These are phyloP conservation scores for Rehmannia glutinosa DNA, from an alignment of 257 asterid species.

Conservation along the genomic window DNA sequence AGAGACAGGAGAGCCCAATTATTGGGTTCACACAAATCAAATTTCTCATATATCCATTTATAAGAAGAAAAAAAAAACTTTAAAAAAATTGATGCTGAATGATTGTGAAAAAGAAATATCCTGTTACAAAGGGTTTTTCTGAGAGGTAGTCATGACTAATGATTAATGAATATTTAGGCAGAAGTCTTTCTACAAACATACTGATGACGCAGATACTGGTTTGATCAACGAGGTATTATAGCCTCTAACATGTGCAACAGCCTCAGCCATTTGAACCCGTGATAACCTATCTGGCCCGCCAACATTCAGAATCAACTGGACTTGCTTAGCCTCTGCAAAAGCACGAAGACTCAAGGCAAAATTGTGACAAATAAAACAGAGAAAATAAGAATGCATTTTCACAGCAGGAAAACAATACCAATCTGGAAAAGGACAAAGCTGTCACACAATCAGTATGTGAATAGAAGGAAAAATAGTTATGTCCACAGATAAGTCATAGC, in stretches of 20 bases:
- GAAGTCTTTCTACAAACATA: constrained; percentile 25
- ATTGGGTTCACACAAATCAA: background rate
- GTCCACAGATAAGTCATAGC: background rate
- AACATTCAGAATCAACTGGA: constrained; percentile 64
- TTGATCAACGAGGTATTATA: constrained; percentile 64
- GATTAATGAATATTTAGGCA: background rate
- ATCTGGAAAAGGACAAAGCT: background rate
- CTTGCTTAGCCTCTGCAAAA: constrained; percentile 51
- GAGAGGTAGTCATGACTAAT: background rate
- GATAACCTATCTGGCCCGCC: constrained; percentile 92
- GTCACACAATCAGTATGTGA: too few relatives aligned
- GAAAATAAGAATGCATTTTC: background rate
- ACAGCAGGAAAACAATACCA: background rate
- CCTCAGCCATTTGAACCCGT: constrained; percentile 97
- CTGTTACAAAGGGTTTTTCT: background rate
- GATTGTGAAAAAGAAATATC: background rate
- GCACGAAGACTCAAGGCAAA: constrained; percentile 6
- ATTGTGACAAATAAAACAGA: too few relatives aligned
- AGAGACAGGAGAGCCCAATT: background rate
- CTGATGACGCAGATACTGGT: constrained; percentile 78
- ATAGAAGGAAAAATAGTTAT: too few relatives aligned
- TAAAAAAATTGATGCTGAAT: too few relatives aligned
- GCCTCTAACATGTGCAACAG: constrained; percentile 66
- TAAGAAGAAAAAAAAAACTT: too few relatives aligned
- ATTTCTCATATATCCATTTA: too few relatives aligned